Evolutionary conservation across 2,329 filamentous ascomycete species (phyloP).

Genomic region (Metarhizium guizhouense): DNA sequence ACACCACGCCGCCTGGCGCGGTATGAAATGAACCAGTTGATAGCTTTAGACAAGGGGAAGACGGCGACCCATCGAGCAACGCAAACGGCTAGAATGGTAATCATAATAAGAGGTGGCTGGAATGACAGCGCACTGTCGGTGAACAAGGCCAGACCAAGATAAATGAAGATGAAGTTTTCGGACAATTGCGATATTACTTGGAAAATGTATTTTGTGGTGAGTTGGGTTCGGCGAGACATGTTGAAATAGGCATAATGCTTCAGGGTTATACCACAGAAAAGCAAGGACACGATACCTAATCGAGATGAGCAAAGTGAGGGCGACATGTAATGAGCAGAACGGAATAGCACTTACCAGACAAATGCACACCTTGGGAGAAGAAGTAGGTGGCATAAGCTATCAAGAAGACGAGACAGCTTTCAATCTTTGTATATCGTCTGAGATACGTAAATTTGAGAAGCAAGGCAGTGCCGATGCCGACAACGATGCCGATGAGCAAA

Average conservation of each 20-base stretch:
- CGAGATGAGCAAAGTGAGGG: background rate
- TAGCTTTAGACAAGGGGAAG: constrained; percentile 79
- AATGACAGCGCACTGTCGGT: constrained; percentile 83
- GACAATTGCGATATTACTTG: constrained; percentile 89
- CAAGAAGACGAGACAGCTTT: constrained; percentile 87
- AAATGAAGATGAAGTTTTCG: constrained; percentile 99
- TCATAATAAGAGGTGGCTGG: constrained; percentile 89
- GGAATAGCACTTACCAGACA: constrained; percentile 65
- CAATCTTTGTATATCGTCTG: constrained; percentile 86
- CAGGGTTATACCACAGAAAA: constrained; percentile 96
- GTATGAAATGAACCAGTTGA: constrained; percentile 90
- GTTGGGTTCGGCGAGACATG: constrained; percentile 94
- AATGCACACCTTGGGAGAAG: constrained; percentile 89
- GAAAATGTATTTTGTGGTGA: constrained; percentile 97
- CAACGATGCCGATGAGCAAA: constrained; percentile 75
- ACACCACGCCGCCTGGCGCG: constrained; percentile 64
- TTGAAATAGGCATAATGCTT: constrained; percentile 99
- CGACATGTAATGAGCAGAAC: background rate
- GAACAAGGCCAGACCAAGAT: constrained; percentile 88
- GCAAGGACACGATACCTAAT: constrained; percentile 82
- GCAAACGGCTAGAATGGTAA: constrained; percentile 86
- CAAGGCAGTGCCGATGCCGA: constrained; percentile 81
- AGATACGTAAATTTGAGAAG: constrained; percentile 92
- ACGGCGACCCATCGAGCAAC: constrained; percentile 88
- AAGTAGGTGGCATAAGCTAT: constrained; percentile 97